Base-by-base conservation (phyloP, 768 basidiomycete species). In the Roridomyces roridus region DNA sequence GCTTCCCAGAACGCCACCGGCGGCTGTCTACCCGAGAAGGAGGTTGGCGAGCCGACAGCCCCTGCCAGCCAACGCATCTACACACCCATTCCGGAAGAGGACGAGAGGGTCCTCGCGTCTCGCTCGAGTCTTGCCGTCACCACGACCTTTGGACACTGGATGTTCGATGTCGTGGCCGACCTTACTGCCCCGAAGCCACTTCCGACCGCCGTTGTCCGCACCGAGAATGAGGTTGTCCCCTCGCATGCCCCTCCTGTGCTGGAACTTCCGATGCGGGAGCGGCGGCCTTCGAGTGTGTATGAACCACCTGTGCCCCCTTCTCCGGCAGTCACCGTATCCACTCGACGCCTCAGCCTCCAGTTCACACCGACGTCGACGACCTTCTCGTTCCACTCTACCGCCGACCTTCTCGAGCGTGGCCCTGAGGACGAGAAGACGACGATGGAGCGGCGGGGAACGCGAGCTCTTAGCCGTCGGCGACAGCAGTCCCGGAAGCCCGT, bases 131-230 rank as follows among this genome's bases (percentile, higher is more conserved):
- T 71, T 55, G 69, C 81, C 37, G 46, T 62, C 40, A 48, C 57
- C 36, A 50, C 55, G 18, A 85, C 88, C 0, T 74, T 88, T 21
- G 86, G 87, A n/a, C 85, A 84, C 60, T 93, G 92, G 92, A 92
- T 92, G 91, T 83, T 91, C 54, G 90, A 94, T 34, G 91, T 81
- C 53, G 80, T 93, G 31, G 80, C 84, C 0, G 89, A 90, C 43
- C 72, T 92, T 18, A 86, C 60, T 23, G 23, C 44, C 31, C 47
- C 51, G 23, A 59, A 65, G 6, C 49, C 55, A 10, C 66, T 46
- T 17, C 58, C 53, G 18, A 21, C 74, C 3, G 63, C 68, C 17
- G 23, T 67, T 8, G 69, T 68, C 11, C 62, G 68, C 18, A 55
- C 54, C 25, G 67, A 67, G 24, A 66, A 70, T 6, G 37, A 64